phyloP scores from a whole-genome alignment of 306 rosid species.

The Fragaria iinumae region DNA sequence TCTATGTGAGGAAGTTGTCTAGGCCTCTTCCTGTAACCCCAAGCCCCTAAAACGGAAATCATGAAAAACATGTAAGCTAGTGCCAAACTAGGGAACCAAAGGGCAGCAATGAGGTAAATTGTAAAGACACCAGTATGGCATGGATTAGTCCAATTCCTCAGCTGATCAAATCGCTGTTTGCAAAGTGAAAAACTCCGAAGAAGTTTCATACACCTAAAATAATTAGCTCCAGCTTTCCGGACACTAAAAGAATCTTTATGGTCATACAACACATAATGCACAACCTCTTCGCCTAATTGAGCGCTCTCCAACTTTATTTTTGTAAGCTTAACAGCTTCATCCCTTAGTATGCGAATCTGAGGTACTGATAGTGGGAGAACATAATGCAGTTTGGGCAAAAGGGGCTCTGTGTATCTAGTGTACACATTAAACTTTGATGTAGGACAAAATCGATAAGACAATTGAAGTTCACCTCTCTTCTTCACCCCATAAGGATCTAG shows the following conservation, averaged over 20 bases:
- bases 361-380: not conserved
- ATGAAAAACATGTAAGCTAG: not conserved
- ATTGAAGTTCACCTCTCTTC: constrained; percentile 11
- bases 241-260: not conserved
- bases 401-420: not conserved
- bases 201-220: not conserved
- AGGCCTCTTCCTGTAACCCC: not conserved
- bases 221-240: not conserved
- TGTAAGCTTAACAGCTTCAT: not conserved
- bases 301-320: not conserved
- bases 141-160: not conserved
- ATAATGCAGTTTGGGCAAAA: constrained; percentile 8
- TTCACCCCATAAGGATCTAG: not conserved
- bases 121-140: not conserved
- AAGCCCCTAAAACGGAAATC: not conserved
- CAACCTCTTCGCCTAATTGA: not conserved
- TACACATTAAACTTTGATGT: not conserved
- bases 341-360: not conserved
- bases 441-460: not conserved
- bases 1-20: not conserved
- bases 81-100: not conserved
- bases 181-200: fast-evolving
- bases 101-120: not conserved
- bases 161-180: not conserved
- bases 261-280: not conserved